Conservation (phyloP, 2,329 filamentous ascomycete genomes). For the Claviceps citrina region DNA sequence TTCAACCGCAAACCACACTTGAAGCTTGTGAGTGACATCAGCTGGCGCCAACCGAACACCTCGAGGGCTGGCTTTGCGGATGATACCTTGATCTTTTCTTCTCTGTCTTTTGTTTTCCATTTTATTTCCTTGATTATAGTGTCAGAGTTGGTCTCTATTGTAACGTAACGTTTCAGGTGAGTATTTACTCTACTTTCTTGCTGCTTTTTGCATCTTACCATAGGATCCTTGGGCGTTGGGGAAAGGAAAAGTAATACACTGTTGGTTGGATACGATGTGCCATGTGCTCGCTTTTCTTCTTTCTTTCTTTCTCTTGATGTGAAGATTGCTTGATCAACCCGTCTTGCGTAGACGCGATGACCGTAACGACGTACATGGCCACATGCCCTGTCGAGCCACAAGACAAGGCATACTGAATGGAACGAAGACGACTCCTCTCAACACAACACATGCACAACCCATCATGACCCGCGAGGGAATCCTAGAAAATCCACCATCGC, state of each 20-base stretch:
- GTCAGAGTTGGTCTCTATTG: background rate
- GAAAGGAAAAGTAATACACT: slow-evolving; percentile 5
- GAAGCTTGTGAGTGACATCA: slow-evolving; percentile 11
- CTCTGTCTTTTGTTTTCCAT: background rate
- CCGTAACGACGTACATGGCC: too few species aligned
- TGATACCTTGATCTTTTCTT: background rate
- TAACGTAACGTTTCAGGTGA: slow-evolving; percentile 5
- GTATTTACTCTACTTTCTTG: slow-evolving; percentile 3
- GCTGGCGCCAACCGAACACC: slow-evolving; percentile 1
- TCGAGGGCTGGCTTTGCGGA: background rate
- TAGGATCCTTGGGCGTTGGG: slow-evolving; percentile 1
- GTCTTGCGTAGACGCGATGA: too few species aligned
- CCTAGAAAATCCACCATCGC: too few species aligned
- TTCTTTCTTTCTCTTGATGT: too few species aligned
- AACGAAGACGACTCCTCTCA: too few species aligned
- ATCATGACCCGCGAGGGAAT: too few species aligned
- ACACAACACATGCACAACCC: too few species aligned
- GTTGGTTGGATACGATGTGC: too few species aligned
- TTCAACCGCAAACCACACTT: slow-evolving; percentile 5
- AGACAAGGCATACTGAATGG: too few species aligned
- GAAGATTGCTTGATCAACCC: too few species aligned
- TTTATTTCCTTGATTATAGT: background rate
- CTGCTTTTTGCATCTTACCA: background rate
- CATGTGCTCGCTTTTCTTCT: too few species aligned
- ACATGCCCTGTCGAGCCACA: too few species aligned